Conservation (phyloP, 352 stramenopile genomes). For the Pythium aquatile region DNA sequence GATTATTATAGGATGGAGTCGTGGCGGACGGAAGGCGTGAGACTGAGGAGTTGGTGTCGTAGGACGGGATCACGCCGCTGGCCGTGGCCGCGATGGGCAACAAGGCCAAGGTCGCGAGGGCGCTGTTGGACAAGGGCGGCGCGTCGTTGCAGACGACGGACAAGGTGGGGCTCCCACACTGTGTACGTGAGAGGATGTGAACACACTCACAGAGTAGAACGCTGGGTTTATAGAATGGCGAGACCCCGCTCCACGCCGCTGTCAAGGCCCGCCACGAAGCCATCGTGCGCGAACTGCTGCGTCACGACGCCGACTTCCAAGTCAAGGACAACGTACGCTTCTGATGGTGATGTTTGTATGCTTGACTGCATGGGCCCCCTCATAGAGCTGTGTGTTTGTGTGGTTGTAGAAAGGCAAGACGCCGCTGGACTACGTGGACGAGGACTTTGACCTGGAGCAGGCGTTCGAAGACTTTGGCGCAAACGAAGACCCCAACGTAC, state of each 20-base stretch:
- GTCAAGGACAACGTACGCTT: neutral
- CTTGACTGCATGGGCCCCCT: no score
- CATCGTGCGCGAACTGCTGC: neutral
- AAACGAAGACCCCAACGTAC: neutral
- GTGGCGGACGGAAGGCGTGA: no score
- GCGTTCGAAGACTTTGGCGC: neutral
- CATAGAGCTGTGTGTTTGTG: no score
- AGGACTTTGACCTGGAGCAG: neutral
- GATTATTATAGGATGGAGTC: no score
- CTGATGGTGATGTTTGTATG: neutral
- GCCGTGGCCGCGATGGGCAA: neutral
- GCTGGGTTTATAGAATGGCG: neutral
- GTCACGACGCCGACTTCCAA: neutral
- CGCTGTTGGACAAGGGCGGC: neutral
- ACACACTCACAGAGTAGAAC: neutral
- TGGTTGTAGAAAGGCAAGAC: neutral
- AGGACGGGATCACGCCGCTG: neutral
- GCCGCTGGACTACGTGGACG: neutral
- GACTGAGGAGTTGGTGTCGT: neutral
- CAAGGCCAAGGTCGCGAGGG: neutral
- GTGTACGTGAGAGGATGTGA: neutral
- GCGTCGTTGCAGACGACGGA: neutral
- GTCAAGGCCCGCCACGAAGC: neutral
- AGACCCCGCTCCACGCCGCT: neutral
- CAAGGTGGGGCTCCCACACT: no score